phyloP scores from a whole-genome alignment of 495 filamentous ascomycete genomes.

The Talaromyces nanjingensis region DNA sequence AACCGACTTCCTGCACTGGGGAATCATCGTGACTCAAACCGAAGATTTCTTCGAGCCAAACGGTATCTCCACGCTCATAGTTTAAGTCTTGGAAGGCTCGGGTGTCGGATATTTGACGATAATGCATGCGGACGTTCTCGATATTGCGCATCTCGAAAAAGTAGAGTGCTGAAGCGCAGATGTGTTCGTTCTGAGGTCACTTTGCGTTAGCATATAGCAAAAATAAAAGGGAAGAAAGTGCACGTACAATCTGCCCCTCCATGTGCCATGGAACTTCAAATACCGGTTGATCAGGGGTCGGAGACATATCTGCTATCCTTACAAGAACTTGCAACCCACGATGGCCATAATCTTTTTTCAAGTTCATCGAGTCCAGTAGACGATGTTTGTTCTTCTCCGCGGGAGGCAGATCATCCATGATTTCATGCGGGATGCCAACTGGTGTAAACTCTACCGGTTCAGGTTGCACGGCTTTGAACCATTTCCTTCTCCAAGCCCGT shows the following conservation, averaged over 20 bases:
- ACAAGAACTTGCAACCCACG: slow-evolving; percentile 34
- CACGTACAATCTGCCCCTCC: slow-evolving; percentile 29
- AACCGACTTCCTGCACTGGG: slow-evolving; percentile 25
- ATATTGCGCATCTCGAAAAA: slow-evolving; percentile 22
- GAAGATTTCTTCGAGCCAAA: slow-evolving; percentile 28
- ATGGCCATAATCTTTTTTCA: slow-evolving; percentile 31
- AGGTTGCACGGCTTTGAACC: slow-evolving; percentile 21
- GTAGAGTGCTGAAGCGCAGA: slow-evolving; percentile 27
- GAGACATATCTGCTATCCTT: slow-evolving; percentile 26
- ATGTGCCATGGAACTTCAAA: slow-evolving; percentile 34
- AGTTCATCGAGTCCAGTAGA: slow-evolving; percentile 21
- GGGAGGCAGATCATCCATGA: slow-evolving; percentile 19
- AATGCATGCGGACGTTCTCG: slow-evolving; percentile 14
- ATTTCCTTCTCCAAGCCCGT: slow-evolving; percentile 21
- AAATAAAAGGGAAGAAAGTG: not conserved
- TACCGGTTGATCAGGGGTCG: slow-evolving; percentile 23
- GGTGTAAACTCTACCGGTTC: slow-evolving; percentile 25
- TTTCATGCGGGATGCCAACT: slow-evolving; percentile 24
- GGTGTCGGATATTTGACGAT: slow-evolving; percentile 24
- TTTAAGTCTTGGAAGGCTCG: slow-evolving; percentile 23
- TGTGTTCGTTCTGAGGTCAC: slow-evolving; percentile 30
- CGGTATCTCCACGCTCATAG: slow-evolving; percentile 18
- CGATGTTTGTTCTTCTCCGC: slow-evolving; percentile 19
- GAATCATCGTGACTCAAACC: slow-evolving; percentile 24
- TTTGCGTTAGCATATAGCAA: not conserved